Base-by-base conservation (phyloP, 208 protist species). In the Naegleria gruberi region DNA sequence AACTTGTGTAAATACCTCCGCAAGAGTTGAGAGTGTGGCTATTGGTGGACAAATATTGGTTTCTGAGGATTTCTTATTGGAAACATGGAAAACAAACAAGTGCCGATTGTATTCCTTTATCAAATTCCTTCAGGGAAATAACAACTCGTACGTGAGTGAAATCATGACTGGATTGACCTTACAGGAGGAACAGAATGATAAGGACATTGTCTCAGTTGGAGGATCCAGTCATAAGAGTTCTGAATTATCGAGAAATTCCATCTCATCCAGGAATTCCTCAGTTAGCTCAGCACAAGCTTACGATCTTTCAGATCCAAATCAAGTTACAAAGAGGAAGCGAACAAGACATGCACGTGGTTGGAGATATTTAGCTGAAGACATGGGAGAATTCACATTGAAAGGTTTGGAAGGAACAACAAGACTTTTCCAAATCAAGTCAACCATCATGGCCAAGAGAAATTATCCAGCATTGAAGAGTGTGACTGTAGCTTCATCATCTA, bases 31-130 rank as follows among this genome's bases (percentile, higher is more conserved):
- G 23, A 74, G 81, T 37, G 37, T 40, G 6, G 91, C 91, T n/a
- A 81, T 84, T 40, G 91, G 91, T 40, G 91, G 91, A 73, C 91
- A 93, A 51, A 41, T 92, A 8, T 83, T 93, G 5, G 90, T 93
- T 17, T 86, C 57, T 82, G 57, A 90, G 44, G 87, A 45, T 3
- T 51, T 91, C 19, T 82, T 82, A 19, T 42, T 43, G 30, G 74
- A 82, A 42, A 19, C 37, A 10, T 43, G 40, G 74, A 7, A 41
- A 19, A n/a, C n/a, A n/a, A n/a, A n/a, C n/a, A n/a, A n/a, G n/a
- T n/a, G n/a, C n/a, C 15, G 30, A 65, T 65, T 65, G 12, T 10
- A 23, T 30, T 30, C 51, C 2, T 65, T 65, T 65, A 65, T 65
- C 30, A 65, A 65, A 65, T 65, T 65, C 12, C 51, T 30, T 19